phyloP scores from a whole-genome alignment of 2,329 filamentous ascomycete genomes.

The Arthrobotrys sinensis region DNA sequence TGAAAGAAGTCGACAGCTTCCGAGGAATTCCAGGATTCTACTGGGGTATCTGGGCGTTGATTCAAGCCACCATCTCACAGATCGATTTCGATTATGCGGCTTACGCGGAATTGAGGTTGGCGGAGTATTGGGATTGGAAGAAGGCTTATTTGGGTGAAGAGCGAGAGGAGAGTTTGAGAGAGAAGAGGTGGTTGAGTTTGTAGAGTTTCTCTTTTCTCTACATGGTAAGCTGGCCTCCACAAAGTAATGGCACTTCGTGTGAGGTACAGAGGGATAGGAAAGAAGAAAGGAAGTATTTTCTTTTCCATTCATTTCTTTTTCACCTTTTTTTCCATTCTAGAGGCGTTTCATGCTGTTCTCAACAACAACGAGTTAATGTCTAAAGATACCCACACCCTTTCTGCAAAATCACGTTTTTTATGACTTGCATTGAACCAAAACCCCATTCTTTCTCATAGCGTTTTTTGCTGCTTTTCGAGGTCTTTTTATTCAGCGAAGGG shows the following conservation, averaged over 20 bases:
- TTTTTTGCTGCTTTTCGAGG: slow-evolving; percentile 7
- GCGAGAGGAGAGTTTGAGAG: slow-evolving; percentile 44
- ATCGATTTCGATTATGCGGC: slow-evolving; percentile 97
- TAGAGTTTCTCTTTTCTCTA: slow-evolving; percentile 15
- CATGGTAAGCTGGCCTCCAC: no score
- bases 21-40: slow-evolving; percentile 90
- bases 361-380: slow-evolving; percentile 56
- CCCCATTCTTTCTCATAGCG: neutral
- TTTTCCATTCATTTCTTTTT: slow-evolving; percentile 12
- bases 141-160: slow-evolving; percentile 25
- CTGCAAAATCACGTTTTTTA: slow-evolving; percentile 6
- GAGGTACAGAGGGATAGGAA: neutral
- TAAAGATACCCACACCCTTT: slow-evolving; percentile 50
- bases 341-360: slow-evolving; percentile 58
- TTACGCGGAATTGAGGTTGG: slow-evolving; percentile 87
- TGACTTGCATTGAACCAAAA: neutral
- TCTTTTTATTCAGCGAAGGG: neutral
- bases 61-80: slow-evolving; percentile 92
- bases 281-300: neutral
- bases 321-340: slow-evolving; percentile 23
- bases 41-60: slow-evolving; percentile 95
- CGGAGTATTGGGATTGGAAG: slow-evolving; percentile 95
- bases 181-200: slow-evolving; percentile 57
- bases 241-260: no score
- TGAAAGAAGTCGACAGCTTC: slow-evolving; percentile 86